Evolutionary conservation across 371 early-diverging fungal species (phyloP).

Genomic region (Saksenaea vasiformis): DNA sequence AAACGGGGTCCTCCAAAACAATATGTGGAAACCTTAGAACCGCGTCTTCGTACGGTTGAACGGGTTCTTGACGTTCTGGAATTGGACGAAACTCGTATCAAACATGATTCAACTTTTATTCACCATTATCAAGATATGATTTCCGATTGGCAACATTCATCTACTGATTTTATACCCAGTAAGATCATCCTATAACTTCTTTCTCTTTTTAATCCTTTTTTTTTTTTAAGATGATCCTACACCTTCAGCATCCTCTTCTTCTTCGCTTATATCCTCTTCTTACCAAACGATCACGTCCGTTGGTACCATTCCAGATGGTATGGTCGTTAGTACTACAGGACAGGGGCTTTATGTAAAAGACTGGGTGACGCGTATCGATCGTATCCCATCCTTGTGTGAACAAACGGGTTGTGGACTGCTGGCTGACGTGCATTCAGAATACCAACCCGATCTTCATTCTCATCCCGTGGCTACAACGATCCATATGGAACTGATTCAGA

Average conservation of each 20-base stretch:
- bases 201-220: not conserved
- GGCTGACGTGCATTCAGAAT: not conserved
- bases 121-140: not conserved
- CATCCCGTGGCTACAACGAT: conserved; percentile 5
- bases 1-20: conserved; percentile 48
- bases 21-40: conserved; percentile 48
- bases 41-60: conserved; percentile 38
- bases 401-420: not conserved
- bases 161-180: conserved; percentile 4
- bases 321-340: conserved; percentile 24
- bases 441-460: not conserved
- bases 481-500: conserved; percentile 29
- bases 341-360: conserved; percentile 30
- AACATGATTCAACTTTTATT: not conserved
- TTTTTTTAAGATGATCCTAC: not conserved
- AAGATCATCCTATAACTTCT: not conserved
- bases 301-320: not conserved
- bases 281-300: not conserved
- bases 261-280: not conserved
- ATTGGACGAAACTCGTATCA: not conserved
- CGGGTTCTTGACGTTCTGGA: conserved; percentile 27
- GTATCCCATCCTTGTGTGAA: conserved; percentile 5
- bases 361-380: conserved; percentile 18
- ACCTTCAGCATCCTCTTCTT: not conserved
- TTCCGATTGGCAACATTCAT: not conserved